These are phyloP conservation scores for Rhodomyrtus tomentosa DNA, from an alignment of 345 rosid genomes.

Conservation along the genomic window DNA sequence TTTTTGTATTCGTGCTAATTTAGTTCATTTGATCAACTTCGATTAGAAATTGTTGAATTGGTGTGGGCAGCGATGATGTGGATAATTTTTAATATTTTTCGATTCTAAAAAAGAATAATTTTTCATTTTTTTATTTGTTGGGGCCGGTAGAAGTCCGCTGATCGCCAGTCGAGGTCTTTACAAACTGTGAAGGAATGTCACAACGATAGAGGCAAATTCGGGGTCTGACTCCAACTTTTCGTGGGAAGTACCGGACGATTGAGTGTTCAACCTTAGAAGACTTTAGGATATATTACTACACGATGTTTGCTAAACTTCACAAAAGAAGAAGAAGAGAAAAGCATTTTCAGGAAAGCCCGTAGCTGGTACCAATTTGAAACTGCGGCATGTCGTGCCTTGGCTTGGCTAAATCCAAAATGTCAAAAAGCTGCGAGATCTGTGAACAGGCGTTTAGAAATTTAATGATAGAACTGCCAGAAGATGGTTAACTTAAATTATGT, in stretches of 20 bases:
- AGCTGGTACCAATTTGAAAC: background rate
- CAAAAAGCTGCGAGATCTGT: background rate
- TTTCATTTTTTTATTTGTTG: too few relatives aligned
- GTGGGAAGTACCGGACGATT: background rate
- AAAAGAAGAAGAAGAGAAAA: background rate
- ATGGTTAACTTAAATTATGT: background rate
- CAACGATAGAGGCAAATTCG: background rate
- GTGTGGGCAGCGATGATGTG: too few relatives aligned
- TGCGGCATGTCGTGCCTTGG: background rate
- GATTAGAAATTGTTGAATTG: too few relatives aligned
- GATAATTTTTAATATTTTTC: too few relatives aligned
- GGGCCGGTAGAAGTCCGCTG: too few relatives aligned
- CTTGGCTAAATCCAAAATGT: background rate
- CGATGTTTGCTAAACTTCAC: background rate
- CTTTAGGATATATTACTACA: background rate
- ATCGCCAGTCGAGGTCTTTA: background rate
- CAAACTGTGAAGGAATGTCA: background rate
- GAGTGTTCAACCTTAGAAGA: background rate
- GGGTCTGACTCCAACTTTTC: background rate
- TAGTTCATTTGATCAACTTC: too few relatives aligned
- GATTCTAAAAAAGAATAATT: too few relatives aligned
- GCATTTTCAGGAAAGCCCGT: background rate
- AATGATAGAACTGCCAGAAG: background rate
- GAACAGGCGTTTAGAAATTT: background rate
- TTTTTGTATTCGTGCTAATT: too few relatives aligned